Conservation (phyloP, 306 rosid species). For the Myrica gale region DNA sequence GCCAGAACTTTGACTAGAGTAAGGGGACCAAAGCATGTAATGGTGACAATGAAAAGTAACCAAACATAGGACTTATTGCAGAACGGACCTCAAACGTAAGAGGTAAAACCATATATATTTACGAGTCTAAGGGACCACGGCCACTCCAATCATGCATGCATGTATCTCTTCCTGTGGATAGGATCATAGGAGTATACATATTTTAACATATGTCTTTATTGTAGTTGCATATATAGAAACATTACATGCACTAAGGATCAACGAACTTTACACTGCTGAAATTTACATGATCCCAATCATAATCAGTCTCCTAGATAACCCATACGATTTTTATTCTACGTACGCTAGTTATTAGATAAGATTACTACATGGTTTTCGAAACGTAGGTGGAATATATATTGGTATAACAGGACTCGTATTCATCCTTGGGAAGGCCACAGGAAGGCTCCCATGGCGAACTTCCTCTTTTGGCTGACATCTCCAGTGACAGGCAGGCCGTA, state of each 20-base stretch:
- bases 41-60: neutral
- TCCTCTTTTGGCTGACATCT: conserved; percentile 36
- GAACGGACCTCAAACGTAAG: neutral
- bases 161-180: neutral
- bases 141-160: neutral
- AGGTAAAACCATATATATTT: neutral
- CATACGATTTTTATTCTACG: no score
- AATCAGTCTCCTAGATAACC: no score
- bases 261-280: no score
- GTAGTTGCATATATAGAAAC: no score
- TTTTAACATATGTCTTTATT: no score
- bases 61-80: neutral
- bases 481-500: conserved; percentile 31
- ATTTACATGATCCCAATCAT: no score
- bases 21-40: neutral
- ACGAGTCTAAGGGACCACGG: neutral
- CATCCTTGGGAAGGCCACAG: conserved; percentile 41
- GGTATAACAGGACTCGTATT: neutral
- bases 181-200: neutral
- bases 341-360: no score
- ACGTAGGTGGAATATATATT: no score
- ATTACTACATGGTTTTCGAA: no score
- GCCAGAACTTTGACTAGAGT: neutral
- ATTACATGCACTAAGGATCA: no score
- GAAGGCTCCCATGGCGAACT: conserved; percentile 43